These are phyloP conservation scores for Hylodesmum podocarpum DNA, from an alignment of 306 rosid species.

Conservation along the genomic window DNA sequence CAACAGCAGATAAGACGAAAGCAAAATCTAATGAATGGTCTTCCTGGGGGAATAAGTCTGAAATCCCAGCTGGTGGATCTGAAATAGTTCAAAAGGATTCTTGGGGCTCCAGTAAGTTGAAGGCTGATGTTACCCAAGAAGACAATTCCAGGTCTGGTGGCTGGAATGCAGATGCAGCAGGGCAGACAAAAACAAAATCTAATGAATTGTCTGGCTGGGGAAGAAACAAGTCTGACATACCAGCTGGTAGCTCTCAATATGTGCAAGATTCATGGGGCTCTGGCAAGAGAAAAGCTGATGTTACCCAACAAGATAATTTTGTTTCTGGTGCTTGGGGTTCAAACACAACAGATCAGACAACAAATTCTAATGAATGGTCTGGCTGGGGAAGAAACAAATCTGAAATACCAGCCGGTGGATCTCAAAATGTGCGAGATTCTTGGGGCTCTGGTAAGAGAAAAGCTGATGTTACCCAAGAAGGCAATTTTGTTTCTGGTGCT, in stretches of 20 bases:
- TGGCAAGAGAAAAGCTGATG: constrained; percentile 5
- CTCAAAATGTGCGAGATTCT: not conserved
- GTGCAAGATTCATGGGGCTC: constrained; percentile 1
- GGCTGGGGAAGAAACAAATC: not conserved
- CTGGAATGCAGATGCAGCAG: constrained; percentile 24
- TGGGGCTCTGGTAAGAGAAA: not conserved
- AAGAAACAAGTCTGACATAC: not conserved
- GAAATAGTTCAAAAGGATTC: not conserved
- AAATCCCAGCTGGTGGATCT: not conserved
- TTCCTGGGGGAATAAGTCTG: not conserved
- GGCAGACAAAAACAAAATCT: not conserved
- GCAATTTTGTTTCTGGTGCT: constrained; percentile 25
- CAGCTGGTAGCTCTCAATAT: not conserved
- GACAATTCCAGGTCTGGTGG: constrained; percentile 23
- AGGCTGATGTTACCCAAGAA: constrained; percentile 4
- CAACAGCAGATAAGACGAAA: not conserved
- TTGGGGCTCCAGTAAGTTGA: not conserved
- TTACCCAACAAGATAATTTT: constrained; percentile 10
- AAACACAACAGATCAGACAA: not conserved
- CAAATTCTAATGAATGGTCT: constrained; percentile 17
- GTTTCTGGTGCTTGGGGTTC: constrained; percentile 35
- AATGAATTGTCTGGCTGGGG: constrained; percentile 23
- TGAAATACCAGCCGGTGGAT: not conserved
- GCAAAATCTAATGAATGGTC: not conserved
- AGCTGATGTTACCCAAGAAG: constrained; percentile 4